A percentile compares a stretch with the other conserved stretches of the same genome.
Conservation (phyloP, 2,329 filamentous ascomycete genomes). For the Cadophora malorum region DNA sequence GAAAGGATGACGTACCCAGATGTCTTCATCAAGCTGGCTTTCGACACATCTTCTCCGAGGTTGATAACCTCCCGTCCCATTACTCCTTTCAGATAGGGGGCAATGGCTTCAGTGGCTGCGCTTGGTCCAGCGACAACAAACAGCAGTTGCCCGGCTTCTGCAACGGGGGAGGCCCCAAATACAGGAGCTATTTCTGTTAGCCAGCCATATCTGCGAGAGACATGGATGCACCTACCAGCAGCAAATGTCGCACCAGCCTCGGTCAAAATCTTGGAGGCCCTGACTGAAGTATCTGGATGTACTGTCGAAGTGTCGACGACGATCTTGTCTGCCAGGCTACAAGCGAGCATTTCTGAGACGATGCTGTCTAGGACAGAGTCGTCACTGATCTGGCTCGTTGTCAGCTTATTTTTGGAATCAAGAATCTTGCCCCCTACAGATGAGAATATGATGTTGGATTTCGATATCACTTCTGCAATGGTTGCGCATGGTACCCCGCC, state of each 20-base stretch:
- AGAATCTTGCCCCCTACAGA: slow-evolving; percentile 34
- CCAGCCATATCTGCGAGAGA: slow-evolving; percentile 31
- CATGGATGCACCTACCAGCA: slow-evolving; percentile 39
- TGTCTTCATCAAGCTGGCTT: slow-evolving; percentile 52
- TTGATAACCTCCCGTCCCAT: slow-evolving; percentile 51
- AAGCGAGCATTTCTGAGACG: slow-evolving; percentile 37
- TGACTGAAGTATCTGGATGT: slow-evolving; percentile 45
- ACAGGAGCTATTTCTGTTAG: slow-evolving; percentile 49
- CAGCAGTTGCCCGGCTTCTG: slow-evolving; percentile 51
- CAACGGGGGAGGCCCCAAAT: slow-evolving; percentile 52
- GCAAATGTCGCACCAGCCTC: slow-evolving; percentile 48
- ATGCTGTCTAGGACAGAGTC: slow-evolving; percentile 48
- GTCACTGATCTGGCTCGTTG: slow-evolving; percentile 45
- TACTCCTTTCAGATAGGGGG: slow-evolving; percentile 51
- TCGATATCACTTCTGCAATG: slow-evolving; percentile 34
- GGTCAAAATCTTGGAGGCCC: slow-evolving; percentile 45
- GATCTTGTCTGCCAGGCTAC: slow-evolving; percentile 42
- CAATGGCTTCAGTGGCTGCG: slow-evolving; percentile 46
- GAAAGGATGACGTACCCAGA: slow-evolving; percentile 38
- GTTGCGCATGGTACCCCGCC: slow-evolving; percentile 48
- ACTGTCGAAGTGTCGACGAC: slow-evolving; percentile 45
- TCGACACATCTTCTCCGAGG: slow-evolving; percentile 50
- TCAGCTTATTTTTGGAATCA: not conserved
- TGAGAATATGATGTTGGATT: slow-evolving; percentile 36
- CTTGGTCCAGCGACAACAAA: slow-evolving; percentile 51